A percentile compares a stretch with the other conserved stretches of the same genome.
Conservation (phyloP, 2,329 filamentous ascomycete genomes). For the Talaromyces sp. region DNA sequence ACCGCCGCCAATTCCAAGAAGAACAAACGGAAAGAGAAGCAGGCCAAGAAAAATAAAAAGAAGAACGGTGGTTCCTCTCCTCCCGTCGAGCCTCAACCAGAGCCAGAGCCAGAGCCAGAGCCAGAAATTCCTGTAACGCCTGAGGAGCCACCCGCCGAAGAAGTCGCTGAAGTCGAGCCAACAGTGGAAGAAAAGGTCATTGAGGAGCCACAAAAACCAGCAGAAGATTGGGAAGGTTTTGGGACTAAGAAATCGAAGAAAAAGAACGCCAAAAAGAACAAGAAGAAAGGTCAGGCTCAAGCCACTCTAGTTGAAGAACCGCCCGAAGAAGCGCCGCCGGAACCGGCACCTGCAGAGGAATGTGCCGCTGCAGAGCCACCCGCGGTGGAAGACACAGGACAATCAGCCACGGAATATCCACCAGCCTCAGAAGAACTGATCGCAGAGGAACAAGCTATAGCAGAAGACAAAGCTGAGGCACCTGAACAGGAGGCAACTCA, state of each 20-base stretch:
- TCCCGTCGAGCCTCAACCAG: constrained; percentile 7
- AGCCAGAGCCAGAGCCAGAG: not conserved
- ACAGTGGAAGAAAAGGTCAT: constrained; percentile 17
- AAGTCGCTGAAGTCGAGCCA: not conserved
- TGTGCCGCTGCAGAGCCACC: constrained; percentile 18
- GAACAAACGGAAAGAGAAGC: constrained; percentile 12
- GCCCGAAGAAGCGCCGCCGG: constrained; percentile 19
- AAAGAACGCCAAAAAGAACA: constrained; percentile 17
- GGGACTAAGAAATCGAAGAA: constrained; percentile 1
- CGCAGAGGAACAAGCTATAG: constrained; percentile 20
- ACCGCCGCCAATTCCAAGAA: not conserved
- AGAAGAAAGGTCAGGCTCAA: not conserved
- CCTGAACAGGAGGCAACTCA: constrained; percentile 19
- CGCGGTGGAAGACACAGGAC: constrained; percentile 21
- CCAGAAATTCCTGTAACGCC: constrained; percentile 18
- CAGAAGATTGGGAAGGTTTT: not conserved
- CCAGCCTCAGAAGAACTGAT: constrained; percentile 15
- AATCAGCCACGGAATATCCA: constrained; percentile 19
- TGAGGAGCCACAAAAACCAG: constrained; percentile 14
- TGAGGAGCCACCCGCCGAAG: constrained; percentile 23
- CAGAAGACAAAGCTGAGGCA: constrained; percentile 21
- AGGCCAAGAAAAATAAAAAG: constrained; percentile 12
- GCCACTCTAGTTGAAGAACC: not conserved
- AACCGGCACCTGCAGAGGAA: constrained; percentile 17
- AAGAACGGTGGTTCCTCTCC: not conserved